Evolutionary conservation across 345 rosid species (phyloP), one percentile per base, ranked within the genome.

Genomic region (Sonneratia caseolaris): DNA sequence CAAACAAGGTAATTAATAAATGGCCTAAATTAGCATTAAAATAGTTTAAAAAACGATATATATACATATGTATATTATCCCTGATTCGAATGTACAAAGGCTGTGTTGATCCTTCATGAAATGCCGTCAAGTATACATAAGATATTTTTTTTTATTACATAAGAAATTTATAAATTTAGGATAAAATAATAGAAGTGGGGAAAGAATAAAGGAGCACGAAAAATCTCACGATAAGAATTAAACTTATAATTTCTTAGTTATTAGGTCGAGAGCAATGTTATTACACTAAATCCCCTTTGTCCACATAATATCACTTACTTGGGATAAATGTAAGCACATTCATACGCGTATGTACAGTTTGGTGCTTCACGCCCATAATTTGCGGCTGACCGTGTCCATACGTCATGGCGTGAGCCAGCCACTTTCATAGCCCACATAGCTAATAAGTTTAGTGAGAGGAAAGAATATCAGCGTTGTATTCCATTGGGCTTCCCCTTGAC

Each of bases 341-440:
- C 32, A 27, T 27, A 27, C 32, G 0, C 1, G 9, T 40, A 40
- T 40, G 53, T 48, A 15, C 18, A 53, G 15, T 53, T 53, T 53
- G 22, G 22, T 53, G 21, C 19, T 37, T 36, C 19, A 36, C 18
- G 40, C 4, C 79, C 83, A 79, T 68, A 37, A 77, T 72, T 77
- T 66, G 69, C 74, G 83, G 76, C 78, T 75, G 53, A 75, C 45
- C 66, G 72, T 19, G 45, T 70, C 76, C 76, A 49, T 49, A 57
- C 57, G 14, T 42, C 71, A 66, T 6, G 74, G 36, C 21, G 13
- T 38, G 0, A 16, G 45, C 37, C 36, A 42, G 76, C 71, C 76
- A 48, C 64, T 68, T 12, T 43, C 56, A 27, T 14, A 70, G 57
- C 66, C 70, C 37, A 3, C 2, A 15, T 55, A 43, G 43, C 15